Conservation (phyloP, 2,329 filamentous ascomycete species). For the Colletotrichum echinochloae region DNA sequence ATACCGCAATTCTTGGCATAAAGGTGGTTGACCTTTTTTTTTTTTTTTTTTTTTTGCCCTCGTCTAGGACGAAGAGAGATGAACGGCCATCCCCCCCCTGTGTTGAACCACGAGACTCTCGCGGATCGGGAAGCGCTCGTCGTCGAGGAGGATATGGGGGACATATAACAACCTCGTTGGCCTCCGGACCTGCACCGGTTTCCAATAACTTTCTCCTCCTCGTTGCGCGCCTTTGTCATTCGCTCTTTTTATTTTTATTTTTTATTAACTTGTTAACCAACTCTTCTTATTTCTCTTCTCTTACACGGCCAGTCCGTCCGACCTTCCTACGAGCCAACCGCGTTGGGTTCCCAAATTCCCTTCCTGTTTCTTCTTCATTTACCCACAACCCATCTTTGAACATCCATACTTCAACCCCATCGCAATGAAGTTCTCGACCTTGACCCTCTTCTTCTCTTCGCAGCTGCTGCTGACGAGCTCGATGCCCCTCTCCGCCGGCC, state of each 20-base stretch:
- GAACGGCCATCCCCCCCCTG: no score
- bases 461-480: constrained; percentile 9
- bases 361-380: not conserved
- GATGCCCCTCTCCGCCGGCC: constrained; percentile 10
- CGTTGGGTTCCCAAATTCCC: not conserved
- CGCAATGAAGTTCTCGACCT: constrained; percentile 26
- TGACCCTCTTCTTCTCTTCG: not conserved
- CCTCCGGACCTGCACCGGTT: not conserved
- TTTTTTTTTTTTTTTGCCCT: not conserved
- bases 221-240: not conserved
- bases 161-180: constrained; percentile 24
- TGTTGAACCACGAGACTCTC: not conserved
- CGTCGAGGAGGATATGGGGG: no score
- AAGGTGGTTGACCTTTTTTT: not conserved
- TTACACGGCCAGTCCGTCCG: constrained; percentile 11
- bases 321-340: not conserved
- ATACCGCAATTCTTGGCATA: constrained; percentile 24
- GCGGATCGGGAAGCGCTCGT: not conserved
- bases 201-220: not conserved
- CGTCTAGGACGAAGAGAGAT: not conserved
- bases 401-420: not conserved
- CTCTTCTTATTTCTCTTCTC: no score
- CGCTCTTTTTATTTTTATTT: not conserved
- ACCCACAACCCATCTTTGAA: no score
- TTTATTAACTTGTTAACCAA: not conserved